Conservation (phyloP, 208 protist species). For the Trypanosoma avium region DNA sequence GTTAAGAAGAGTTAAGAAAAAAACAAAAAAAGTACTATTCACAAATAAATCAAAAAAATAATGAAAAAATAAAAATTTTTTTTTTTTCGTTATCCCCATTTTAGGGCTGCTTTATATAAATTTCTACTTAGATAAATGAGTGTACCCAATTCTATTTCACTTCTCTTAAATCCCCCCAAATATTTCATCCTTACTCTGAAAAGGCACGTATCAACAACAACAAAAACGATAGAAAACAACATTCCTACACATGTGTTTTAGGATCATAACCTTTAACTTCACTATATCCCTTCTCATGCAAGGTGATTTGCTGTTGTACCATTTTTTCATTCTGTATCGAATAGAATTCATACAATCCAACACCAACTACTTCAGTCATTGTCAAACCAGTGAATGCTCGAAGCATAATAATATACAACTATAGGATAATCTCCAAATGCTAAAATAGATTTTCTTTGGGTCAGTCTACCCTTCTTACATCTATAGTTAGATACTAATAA, state of each 20-base stretch:
- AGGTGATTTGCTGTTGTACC: conserved; percentile 20
- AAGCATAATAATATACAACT: conserved; percentile 20
- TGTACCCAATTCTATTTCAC: no score
- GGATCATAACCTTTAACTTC: conserved; percentile 3
- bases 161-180: no score
- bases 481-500: no score
- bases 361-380: conserved; percentile 23
- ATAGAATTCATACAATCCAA: conserved; percentile 30
- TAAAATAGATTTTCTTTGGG: no score
- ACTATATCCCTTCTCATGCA: conserved; percentile 7
- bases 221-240: neutral
- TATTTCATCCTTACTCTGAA: no score
- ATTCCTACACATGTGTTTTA: neutral
- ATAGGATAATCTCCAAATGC: neutral
- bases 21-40: neutral
- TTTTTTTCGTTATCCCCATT: neutral
- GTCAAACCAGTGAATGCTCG: conserved; percentile 29
- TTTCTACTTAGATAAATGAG: no score
- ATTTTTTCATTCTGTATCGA: conserved; percentile 32
- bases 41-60: no score
- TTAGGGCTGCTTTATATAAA: no score
- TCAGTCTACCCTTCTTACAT: no score
- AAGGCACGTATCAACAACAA: no score
- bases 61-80: neutral
- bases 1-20: neutral